phyloP scores from a whole-genome alignment of 2,329 filamentous ascomycete species.

The Sarocladiaceae sp. region DNA sequence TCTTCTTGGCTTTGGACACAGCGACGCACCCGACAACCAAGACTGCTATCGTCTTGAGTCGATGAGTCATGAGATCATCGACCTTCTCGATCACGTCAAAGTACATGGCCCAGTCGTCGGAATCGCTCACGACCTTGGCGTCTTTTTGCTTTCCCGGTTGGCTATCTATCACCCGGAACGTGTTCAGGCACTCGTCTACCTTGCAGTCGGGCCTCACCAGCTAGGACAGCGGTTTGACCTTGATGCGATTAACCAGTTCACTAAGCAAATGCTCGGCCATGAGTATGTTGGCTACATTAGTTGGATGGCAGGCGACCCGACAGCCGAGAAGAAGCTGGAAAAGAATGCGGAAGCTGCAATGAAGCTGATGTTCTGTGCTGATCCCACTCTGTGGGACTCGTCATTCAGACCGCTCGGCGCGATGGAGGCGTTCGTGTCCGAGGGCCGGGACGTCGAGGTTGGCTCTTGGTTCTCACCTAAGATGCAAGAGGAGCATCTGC shows the following conservation, averaged over 20 bases:
- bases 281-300: slow-evolving; percentile 27
- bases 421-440: slow-evolving; percentile 21
- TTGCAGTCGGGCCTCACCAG: slow-evolving; percentile 23
- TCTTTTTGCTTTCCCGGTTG: slow-evolving; percentile 23
- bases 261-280: slow-evolving; percentile 20
- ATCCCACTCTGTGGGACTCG: slow-evolving; percentile 17
- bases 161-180: slow-evolving; percentile 19
- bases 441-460: slow-evolving; percentile 15
- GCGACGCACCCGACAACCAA: slow-evolving; percentile 22
- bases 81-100: slow-evolving; percentile 23
- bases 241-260: slow-evolving; percentile 24
- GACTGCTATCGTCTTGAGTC: slow-evolving; percentile 23
- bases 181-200: slow-evolving; percentile 18
- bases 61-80: slow-evolving; percentile 25
- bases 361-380: slow-evolving; percentile 22
- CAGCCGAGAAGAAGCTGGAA: slow-evolving; percentile 17
- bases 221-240: slow-evolving; percentile 23
- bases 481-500: slow-evolving; percentile 18
- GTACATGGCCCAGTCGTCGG: slow-evolving; percentile 34
- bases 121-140: slow-evolving; percentile 30
- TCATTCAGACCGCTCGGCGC: slow-evolving; percentile 22
- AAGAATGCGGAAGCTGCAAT: slow-evolving; percentile 19
- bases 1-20: slow-evolving; percentile 32
- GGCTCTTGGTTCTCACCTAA: slow-evolving; percentile 20
- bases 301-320: slow-evolving; percentile 17